Base-by-base conservation (phyloP, 345 rosid species). In the Garcia nutans region DNA sequence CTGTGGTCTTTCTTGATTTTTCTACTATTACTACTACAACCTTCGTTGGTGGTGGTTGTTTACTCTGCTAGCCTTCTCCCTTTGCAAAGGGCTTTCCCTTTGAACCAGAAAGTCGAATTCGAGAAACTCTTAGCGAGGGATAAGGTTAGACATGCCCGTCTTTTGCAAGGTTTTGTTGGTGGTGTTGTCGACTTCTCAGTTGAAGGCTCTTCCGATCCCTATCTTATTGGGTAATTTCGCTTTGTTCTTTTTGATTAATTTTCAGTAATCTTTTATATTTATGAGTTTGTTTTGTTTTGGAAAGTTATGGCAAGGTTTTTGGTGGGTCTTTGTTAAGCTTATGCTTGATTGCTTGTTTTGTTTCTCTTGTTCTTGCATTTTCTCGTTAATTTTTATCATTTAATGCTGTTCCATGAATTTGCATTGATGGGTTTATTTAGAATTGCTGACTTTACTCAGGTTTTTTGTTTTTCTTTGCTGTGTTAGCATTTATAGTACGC, bases 201-300 rank as follows among this genome's bases (percentile, higher is more conserved):
- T 65, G 81, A 83, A 76, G 99, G 98, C 75, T 85, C 96, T 78
- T 83, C 98, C 75, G 98, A 96, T 90, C 96, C 96, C 57, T 90
- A 74, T 74, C 89, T 90, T 70, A 82, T 88, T 42, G 99, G 99
- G 98, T 96, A 87, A 76, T 70, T 82, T 67, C 66, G 6, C 57
- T 63, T 4, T 55, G 22, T 11, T 15, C 4, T 47, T 62, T 62
- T n/a, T 47, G 50, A 19, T 56, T 44, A 44, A 41, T 10, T 57
- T 83, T 65, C 45, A 31, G 67, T 64, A 6, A 6, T 17, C 1
- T 9, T 57, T 24, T 57, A 24, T 10, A 12, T 62, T 55, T 16
- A 45, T 65, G 77, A 75, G 45, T 68, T 76, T 76, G 10, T 42
- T 68, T 37, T 37, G 41, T 5, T 3, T 0, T 37, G 41, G 41